Evolutionary conservation across 176 grass and related monocot species (phyloP).

Genomic region (Raddia distichophylla): DNA sequence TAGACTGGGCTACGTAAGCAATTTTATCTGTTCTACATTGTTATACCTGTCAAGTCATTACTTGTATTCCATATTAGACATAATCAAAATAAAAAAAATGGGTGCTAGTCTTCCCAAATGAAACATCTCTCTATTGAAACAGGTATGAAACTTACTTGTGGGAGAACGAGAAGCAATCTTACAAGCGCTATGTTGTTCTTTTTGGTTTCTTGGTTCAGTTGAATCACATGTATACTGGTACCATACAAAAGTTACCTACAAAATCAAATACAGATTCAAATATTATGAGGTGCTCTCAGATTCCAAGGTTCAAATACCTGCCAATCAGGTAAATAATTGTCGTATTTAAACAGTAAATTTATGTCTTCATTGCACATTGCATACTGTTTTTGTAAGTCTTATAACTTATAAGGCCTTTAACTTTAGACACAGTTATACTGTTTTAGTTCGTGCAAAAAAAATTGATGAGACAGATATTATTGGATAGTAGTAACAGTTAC

Average conservation of each 20-base stretch:
- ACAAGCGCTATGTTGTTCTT: conserved; percentile 92
- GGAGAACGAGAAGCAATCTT: conserved; percentile 99
- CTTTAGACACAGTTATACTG: not conserved
- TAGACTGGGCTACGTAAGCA: conserved; percentile 99
- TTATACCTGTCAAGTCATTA: conserved; percentile 23
- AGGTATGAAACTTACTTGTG: conserved; percentile 97
- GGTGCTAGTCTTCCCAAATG: conserved; percentile 10
- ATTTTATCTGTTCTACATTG: conserved; percentile 29
- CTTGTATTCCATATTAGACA: conserved; percentile 13
- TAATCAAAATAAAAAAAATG: conserved; percentile 22
- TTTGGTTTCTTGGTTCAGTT: conserved; percentile 97
- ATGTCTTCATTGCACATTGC: not conserved
- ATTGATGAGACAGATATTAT: conserved; percentile 14
- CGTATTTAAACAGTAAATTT: conserved; percentile 24
- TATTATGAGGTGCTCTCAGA: conserved; percentile 93
- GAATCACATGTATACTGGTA: conserved; percentile 88
- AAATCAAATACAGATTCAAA: conserved; percentile 95
- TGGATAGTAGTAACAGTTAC: not conserved
- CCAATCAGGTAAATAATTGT: conserved; percentile 82
- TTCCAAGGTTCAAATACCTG: conserved; percentile 98
- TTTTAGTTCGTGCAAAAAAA: conserved; percentile 2
- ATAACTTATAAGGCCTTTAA: not conserved
- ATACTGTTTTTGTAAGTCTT: not conserved
- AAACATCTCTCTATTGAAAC: conserved; percentile 47
- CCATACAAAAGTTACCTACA: conserved; percentile 81